Conservation (phyloP, 306 rosid genomes). For the Malus sylvestris region DNA sequence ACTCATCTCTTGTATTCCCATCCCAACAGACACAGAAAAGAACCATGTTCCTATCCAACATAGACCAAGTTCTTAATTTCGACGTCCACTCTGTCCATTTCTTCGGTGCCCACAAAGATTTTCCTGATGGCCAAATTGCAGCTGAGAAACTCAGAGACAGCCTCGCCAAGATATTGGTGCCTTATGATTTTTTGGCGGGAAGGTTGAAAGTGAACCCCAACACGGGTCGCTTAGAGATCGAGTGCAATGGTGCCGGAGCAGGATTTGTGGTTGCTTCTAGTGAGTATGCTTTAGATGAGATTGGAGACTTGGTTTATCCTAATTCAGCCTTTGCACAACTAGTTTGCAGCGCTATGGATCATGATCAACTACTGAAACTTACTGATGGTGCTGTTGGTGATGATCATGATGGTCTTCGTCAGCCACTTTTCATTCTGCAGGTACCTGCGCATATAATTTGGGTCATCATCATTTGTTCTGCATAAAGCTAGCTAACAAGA, state of each 20-base stretch:
- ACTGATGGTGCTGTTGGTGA: background rate
- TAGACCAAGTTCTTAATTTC: conserved; percentile 65
- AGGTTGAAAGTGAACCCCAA: conserved; percentile 36
- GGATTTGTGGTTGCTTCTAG: conserved; percentile 64
- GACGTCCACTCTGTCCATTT: conserved; percentile 62
- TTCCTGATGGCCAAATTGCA: conserved; percentile 21
- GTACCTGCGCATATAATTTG: conserved; percentile 21
- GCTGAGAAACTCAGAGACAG: conserved; percentile 35
- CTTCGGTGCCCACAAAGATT: conserved; percentile 40
- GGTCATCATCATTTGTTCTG: background rate
- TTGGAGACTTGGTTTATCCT: conserved; percentile 64
- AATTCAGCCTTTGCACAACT: conserved; percentile 61
- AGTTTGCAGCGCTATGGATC: conserved; percentile 35
- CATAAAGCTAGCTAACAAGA: background rate
- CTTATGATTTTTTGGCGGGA: conserved; percentile 57
- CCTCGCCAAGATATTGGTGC: conserved; percentile 38
- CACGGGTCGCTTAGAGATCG: conserved; percentile 49
- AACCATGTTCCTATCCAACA: conserved; percentile 65
- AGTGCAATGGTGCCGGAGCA: conserved; percentile 53
- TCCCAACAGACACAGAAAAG: conserved; percentile 33
- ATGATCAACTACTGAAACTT: background rate
- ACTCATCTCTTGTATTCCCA: conserved; percentile 40
- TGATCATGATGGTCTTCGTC: conserved; percentile 22
- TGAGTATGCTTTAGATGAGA: conserved; percentile 38
- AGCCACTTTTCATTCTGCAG: conserved; percentile 52